Percentiles rank a stretch among this genome's conserved stretches.
phyloP scores from a whole-genome alignment of 2,329 filamentous ascomycete genomes.

The Nigrospora osmanthi region DNA sequence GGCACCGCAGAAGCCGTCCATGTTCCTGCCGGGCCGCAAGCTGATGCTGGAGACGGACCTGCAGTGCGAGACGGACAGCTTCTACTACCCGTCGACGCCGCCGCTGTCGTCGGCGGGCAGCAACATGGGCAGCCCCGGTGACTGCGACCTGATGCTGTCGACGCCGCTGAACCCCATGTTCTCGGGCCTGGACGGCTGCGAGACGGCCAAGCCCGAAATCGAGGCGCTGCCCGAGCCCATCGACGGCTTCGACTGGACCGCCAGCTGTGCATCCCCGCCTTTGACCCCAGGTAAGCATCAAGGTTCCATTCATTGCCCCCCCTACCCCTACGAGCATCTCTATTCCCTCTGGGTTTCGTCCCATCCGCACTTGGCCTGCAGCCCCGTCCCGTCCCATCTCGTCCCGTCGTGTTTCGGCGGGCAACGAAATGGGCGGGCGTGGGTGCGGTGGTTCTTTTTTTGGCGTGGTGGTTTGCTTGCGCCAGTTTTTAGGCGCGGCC shows the following conservation, averaged over 20 bases:
- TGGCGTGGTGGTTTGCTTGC: too few relatives aligned
- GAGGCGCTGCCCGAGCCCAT: constrained; percentile 67
- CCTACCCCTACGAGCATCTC: too few relatives aligned
- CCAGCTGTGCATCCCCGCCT: constrained; percentile 70
- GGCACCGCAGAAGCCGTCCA: constrained; percentile 67
- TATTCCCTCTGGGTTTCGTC: too few relatives aligned
- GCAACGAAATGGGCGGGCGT: too few relatives aligned
- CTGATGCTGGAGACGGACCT: constrained; percentile 70
- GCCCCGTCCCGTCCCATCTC: too few relatives aligned
- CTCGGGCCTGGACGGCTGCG: constrained; percentile 60
- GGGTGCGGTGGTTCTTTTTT: too few relatives aligned
- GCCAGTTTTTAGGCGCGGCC: too few relatives aligned
- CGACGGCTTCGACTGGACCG: constrained; percentile 62
- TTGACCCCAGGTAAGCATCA: constrained; percentile 80
- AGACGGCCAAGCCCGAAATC: constrained; percentile 62
- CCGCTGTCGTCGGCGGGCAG: constrained; percentile 81
- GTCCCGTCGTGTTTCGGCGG: too few relatives aligned
- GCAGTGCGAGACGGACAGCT: constrained; percentile 45
- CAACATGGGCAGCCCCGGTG: constrained; percentile 77
- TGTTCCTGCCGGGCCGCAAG: constrained; percentile 35
- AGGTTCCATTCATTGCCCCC: constrained; percentile 3
- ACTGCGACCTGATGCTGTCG: constrained; percentile 60
- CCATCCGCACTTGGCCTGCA: too few relatives aligned
- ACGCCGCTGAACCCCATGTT: constrained; percentile 80
- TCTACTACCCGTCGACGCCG: constrained; percentile 78